phyloP scores from a whole-genome alignment of 352 stramenopile genomes.

The Blastocystis sp. region DNA sequence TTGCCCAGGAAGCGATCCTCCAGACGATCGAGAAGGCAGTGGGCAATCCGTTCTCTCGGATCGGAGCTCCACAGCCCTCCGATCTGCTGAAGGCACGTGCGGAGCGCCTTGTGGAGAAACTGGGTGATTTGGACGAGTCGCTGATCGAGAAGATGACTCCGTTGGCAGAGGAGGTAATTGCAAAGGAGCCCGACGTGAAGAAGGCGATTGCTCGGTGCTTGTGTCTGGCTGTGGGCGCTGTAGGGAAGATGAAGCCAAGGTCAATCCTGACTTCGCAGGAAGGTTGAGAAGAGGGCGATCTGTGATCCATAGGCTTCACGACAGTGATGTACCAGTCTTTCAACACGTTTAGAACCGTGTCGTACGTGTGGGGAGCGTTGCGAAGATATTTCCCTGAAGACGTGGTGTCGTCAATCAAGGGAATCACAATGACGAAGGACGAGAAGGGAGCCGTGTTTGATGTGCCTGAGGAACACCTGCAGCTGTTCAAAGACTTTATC shows the following conservation, averaged over 20 bases:
- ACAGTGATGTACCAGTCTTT: conserved; percentile 75
- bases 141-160: conserved; percentile 67
- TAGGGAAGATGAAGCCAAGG: conserved; percentile 65
- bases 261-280: conserved; percentile 79
- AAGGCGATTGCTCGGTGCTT: conserved; percentile 58
- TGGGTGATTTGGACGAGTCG: conserved; percentile 72
- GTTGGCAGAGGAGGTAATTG: conserved; percentile 67
- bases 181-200: conserved; percentile 67
- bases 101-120: conserved; percentile 74
- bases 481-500: conserved; percentile 72
- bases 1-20: conserved; percentile 72
- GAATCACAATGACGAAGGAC: conserved; percentile 80
- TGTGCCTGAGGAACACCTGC: conserved; percentile 70
- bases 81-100: conserved; percentile 80
- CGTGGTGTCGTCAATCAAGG: conserved; percentile 74
- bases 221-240: conserved; percentile 66
- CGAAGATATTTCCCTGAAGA: conserved; percentile 76
- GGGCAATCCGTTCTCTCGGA: conserved; percentile 80
- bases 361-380: conserved; percentile 83
- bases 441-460: conserved; percentile 81
- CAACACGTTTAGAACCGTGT: conserved; percentile 76
- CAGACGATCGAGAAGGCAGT: conserved; percentile 77
- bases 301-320: conserved; percentile 71
- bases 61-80: conserved; percentile 73
- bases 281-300: background rate